Conservation (phyloP, 441 rosid genomes). For the Eruca vesicaria region DNA sequence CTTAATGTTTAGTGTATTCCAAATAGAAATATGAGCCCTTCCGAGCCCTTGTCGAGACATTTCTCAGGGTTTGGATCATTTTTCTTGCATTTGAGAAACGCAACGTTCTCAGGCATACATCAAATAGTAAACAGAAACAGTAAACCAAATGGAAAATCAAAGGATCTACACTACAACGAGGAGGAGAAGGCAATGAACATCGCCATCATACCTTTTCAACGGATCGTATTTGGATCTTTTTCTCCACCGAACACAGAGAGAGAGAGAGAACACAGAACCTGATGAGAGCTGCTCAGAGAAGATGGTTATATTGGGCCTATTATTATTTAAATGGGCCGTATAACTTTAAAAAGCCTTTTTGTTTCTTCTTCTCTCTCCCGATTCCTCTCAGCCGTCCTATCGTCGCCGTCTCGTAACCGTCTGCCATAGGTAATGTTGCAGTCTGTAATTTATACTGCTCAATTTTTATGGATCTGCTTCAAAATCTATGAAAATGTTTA, state of each 20-base stretch:
- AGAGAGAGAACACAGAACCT: not conserved
- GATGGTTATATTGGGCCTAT: conserved; percentile 7
- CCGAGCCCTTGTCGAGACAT: too few relatives aligned
- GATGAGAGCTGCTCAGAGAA: conserved; percentile 10
- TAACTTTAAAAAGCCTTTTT: too few relatives aligned
- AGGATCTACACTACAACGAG: not conserved
- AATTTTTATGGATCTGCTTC: not conserved
- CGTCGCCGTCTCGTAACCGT: not conserved
- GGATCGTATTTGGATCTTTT: conserved; percentile 30
- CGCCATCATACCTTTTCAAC: conserved; percentile 24
- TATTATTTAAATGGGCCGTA: not conserved
- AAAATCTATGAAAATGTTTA: not conserved
- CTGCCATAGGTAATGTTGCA: not conserved
- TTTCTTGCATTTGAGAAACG: conserved; percentile 92
- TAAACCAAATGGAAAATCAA: not conserved
- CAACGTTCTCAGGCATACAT: conserved; percentile 76
- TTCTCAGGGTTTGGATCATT: too few relatives aligned
- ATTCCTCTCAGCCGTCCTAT: not conserved
- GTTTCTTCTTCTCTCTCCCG: too few relatives aligned
- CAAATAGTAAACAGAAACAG: too few relatives aligned
- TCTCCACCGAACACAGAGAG: not conserved
- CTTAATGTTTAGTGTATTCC: too few relatives aligned
- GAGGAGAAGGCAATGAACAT: not conserved
- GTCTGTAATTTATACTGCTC: too few relatives aligned
- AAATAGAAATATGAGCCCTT: too few relatives aligned